phyloP scores from a whole-genome alignment of 768 basidiomycete species.

The Fomitopsis serialis region DNA sequence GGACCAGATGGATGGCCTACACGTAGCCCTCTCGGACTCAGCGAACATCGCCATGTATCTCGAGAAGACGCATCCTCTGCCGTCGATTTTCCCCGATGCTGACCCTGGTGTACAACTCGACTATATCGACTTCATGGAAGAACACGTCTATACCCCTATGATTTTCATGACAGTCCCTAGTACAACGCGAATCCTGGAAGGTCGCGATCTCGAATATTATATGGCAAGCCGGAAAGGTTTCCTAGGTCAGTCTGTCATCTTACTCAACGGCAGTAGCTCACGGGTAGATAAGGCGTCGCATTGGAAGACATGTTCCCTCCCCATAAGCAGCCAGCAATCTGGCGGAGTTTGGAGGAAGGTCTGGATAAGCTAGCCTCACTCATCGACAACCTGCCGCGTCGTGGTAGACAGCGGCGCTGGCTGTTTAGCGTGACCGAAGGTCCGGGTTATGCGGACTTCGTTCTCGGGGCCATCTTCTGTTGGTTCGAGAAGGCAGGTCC shows the following conservation, averaged over 20 bases:
- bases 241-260: neutral
- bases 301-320: constrained; percentile 1
- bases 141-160: constrained; percentile 1
- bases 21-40: neutral
- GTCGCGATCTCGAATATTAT: constrained; percentile 1
- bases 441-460: constrained; percentile 3
- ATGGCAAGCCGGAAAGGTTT: neutral
- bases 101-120: neutral
- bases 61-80: neutral
- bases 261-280: neutral
- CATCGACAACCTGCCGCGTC: neutral
- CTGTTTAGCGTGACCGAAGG: neutral
- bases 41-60: neutral
- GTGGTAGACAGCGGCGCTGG: neutral
- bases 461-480: neutral
- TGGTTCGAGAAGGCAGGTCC: constrained; percentile 1
- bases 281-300: neutral
- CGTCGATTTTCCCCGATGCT: neutral
- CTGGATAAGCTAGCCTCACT: neutral
- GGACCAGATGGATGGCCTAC: neutral
- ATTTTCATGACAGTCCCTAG: neutral
- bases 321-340: neutral
- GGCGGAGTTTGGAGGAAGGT: neutral
- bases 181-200: neutral
- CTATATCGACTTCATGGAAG: neutral